Base-by-base conservation (phyloP, 2,329 filamentous ascomycete species). In the Neonectria punicea region DNA sequence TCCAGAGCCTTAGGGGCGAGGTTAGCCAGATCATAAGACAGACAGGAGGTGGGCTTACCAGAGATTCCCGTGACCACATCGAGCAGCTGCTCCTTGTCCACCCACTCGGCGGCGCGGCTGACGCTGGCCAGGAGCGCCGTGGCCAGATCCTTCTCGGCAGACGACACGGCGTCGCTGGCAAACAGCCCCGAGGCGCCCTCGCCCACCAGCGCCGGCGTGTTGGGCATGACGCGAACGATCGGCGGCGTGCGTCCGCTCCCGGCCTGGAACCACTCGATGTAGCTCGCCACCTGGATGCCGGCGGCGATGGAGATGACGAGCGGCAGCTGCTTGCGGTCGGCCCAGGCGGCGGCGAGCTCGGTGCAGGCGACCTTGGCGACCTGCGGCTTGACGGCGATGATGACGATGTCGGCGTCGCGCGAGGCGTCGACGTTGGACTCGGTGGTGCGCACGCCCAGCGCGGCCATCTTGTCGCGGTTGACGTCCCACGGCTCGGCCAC, bases 401-500 rank as follows among this genome's bases (percentile, higher is more conserved):
- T 80, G 62, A 85, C 75, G 5, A 86, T 76, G 62, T 85, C 81
- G 13, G 84, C 83, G 49, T 79, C 79, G 1, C 67, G 54, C 4
- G 80, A 77, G 11, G 83, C 83, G 61, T 84, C 83, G 68, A 75
- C 73, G 73, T 85, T 85, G 69, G 80, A 81, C 2, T 78, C 78
- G 4, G 83, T 85, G 58, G 83, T 84, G 67, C 75, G 77, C 57
- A 85, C 83, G 57, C 84, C 83, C 5, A 80, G 71, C 2, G 78
- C 79, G 36, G 75, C 78, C 75, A 85, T 82, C 79, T 85, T 85
- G 57, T 79, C 74, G 61, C 84, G 81, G 80, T 85, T 86, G 61
- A 84, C 83, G 4, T 85, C 83, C 82, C 83, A 85, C 2, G 84
- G 84, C 76, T 85, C 84, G 4, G 83, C 79, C 60, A 85, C 84